phyloP scores from a whole-genome alignment of 2,329 filamentous ascomycete species.

The Fusarium equiseti region DNA sequence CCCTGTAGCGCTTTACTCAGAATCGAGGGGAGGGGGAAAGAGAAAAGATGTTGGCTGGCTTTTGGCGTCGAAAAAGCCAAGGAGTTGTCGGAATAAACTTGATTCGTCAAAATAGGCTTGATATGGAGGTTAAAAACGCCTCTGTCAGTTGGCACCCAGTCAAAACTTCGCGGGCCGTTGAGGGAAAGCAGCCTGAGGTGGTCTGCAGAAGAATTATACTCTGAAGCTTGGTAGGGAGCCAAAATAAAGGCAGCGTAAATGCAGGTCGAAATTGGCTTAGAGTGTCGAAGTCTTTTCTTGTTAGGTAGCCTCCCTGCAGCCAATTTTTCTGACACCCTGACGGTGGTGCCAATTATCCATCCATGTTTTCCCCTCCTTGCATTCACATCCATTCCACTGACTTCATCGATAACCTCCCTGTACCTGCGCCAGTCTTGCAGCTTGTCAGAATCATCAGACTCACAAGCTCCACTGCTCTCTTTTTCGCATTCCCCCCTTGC shows the following conservation, averaged over 20 bases:
- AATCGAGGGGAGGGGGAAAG: conserved; percentile 18
- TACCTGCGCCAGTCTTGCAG: conserved; percentile 45
- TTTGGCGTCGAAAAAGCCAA: conserved; percentile 9
- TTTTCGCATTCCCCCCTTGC: conserved; percentile 16
- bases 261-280: not conserved
- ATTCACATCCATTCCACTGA: conserved; percentile 24
- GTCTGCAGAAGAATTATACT: not conserved
- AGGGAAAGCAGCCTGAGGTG: conserved; percentile 19
- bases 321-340: not conserved
- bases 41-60: conserved; percentile 12
- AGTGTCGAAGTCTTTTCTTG: not conserved
- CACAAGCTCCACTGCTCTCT: conserved; percentile 16
- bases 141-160: conserved; percentile 33
- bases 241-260: not conserved
- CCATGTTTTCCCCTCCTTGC: conserved; percentile 5
- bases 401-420: conserved; percentile 40
- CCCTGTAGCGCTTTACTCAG: not conserved
- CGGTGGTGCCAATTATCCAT: conserved; percentile 38
- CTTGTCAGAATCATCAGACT: conserved; percentile 30
- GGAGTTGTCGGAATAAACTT: conserved; percentile 30
- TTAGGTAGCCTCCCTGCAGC: not conserved
- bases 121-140: conserved; percentile 23
- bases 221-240: not conserved
- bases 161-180: conserved; percentile 42
- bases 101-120: conserved; percentile 21